These are phyloP conservation scores for Cyclotella cryptica DNA, from an alignment of 108 stramenopile species.

Conservation along the genomic window DNA sequence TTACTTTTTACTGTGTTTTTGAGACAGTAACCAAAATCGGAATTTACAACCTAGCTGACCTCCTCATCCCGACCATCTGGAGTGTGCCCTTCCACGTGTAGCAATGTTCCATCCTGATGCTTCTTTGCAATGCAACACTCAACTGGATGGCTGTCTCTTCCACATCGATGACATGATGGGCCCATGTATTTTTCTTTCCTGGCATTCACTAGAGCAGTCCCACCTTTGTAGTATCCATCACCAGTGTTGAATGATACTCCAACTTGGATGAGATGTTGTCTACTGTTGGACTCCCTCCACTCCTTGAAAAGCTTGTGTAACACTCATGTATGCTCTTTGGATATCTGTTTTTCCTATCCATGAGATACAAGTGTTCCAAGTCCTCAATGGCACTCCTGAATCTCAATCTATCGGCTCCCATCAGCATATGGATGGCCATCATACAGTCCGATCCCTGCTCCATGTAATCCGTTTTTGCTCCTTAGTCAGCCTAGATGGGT, in stretches of 20 bases:
- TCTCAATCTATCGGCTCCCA: not conserved
- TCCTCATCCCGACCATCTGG: too few species aligned
- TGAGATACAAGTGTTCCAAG: not conserved
- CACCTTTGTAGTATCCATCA: not conserved
- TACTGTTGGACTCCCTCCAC: not conserved
- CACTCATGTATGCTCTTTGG: not conserved
- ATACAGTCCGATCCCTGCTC: not conserved
- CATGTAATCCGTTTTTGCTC: not conserved
- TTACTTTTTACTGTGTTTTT: too few species aligned
- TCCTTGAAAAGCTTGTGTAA: not conserved
- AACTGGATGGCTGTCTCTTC: not conserved
- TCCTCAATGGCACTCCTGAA: not conserved
- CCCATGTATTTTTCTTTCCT: not conserved
- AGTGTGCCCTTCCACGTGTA: not conserved
- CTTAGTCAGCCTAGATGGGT: not conserved
- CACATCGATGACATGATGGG: not conserved
- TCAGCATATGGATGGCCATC: not conserved
- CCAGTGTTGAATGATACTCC: conserved; percentile 6
- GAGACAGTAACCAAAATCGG: too few species aligned
- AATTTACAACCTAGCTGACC: too few species aligned
- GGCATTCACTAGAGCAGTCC: not conserved
- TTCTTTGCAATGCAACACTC: not conserved
- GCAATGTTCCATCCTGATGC: not conserved
- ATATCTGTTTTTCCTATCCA: not conserved
- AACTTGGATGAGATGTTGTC: not conserved